These are phyloP conservation scores for Saussurea involucrata DNA, from an alignment of 129 eudicot genomes.

Conservation along the genomic window DNA sequence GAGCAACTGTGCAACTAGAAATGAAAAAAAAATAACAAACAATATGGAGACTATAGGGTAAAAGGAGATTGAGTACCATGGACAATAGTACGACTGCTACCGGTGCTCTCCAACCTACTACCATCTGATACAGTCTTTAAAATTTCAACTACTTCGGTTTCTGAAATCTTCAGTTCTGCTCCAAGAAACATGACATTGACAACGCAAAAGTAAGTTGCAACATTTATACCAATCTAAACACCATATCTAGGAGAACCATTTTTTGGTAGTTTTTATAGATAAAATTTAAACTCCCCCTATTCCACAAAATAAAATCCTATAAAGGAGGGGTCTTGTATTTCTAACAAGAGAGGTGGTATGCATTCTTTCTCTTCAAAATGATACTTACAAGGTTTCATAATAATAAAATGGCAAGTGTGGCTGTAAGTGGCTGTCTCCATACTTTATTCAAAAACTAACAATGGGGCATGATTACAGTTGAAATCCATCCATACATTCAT, in stretches of 20 bases:
- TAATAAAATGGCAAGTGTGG: too few relatives aligned
- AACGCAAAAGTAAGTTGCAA: neutral
- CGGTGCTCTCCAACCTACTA: slow-evolving; percentile 32
- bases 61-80: slow-evolving; percentile 38
- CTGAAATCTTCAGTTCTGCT: slow-evolving; percentile 62
- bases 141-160: slow-evolving; percentile 65
- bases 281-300: neutral
- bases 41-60: neutral
- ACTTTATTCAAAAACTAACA: neutral
- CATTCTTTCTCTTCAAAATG: neutral
- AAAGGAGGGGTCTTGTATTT: neutral
- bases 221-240: neutral
- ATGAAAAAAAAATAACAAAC: neutral
- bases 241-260: too few relatives aligned
- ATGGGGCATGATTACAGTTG: neutral
- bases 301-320: neutral
- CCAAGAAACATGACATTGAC: neutral
- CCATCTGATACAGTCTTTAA: slow-evolving; percentile 52
- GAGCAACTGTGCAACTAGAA: neutral
- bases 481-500: slow-evolving; percentile 5
- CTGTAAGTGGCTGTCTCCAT: neutral
- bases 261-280: too few relatives aligned
- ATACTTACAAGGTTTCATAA: too few relatives aligned
- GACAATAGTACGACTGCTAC: slow-evolving; percentile 40
- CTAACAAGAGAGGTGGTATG: neutral